Evolutionary conservation across 257 asterid genomes (phyloP), one percentile per base, ranked within the genome.

Genomic region (Salvia hispanica): DNA sequence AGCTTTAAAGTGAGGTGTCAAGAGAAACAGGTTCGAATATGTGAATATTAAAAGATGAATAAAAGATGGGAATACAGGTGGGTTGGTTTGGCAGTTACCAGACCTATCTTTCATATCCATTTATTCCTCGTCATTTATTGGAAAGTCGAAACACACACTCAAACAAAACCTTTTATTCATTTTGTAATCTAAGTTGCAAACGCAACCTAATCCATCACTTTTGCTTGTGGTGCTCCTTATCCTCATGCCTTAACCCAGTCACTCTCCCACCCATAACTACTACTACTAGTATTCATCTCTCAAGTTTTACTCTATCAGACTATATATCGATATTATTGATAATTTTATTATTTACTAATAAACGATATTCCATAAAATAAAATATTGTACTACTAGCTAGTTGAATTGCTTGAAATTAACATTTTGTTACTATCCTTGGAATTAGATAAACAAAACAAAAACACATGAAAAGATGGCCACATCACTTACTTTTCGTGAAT

Each of bases 401-500:
- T 25, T 25, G 31, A 25, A 2, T 25, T 25, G 31, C 31, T 25
- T 25, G 31, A 25, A 25, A 25, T 25, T 25, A 25, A 25, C 31
- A 25, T 25, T 25, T 25, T 25, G 31, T 25, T 25, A 25, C 31
- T 25, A 25, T 25, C 31, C 31, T 25, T 25, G 31, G 31, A 25
- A 25, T 25, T 25, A 25, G 31, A 25, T 2, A 25, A 25, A 25
- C 31, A 25, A 25, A 25, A 25, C 2, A 25, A 25, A 25, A 25
- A 25, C 31, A 63, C 67, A 60, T 14, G 21, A 48, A 72, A 51
- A 7, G 70, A 75, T 72, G 81, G 31, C 79, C 78, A 51, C 72
- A 39, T 83, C 85, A 75, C 88, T 77, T 72, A 76, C 92, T 80
- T 88, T 91, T 83, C 89, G 92, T 91, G 89, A 82, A 79, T 78